These are phyloP conservation scores for Solanum lignicaule DNA, from an alignment of 257 asterid genomes.

Conservation along the genomic window DNA sequence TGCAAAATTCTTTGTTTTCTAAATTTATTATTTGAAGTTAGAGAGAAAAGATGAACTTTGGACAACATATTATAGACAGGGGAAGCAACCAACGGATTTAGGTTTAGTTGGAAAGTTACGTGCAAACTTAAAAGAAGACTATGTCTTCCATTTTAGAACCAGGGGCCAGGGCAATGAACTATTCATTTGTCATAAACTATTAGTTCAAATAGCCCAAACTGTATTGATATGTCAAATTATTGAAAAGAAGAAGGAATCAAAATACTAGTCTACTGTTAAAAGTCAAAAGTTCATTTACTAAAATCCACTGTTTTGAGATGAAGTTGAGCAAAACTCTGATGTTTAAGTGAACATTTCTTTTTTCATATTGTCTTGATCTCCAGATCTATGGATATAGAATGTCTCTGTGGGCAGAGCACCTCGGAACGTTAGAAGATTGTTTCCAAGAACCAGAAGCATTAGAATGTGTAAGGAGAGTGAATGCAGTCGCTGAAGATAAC, in stretches of 20 bases:
- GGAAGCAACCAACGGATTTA: neutral
- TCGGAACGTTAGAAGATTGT: constrained; percentile 41
- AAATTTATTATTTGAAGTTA: neutral
- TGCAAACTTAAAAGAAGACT: neutral
- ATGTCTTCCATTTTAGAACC: neutral
- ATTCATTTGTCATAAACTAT: neutral
- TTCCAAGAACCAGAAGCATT: constrained; percentile 43
- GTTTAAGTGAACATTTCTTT: neutral
- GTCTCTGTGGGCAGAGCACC: constrained; percentile 92
- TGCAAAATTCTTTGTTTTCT: neutral
- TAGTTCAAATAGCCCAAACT: neutral
- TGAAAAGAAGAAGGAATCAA: neutral
- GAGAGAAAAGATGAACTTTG: neutral
- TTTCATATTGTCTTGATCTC: neutral
- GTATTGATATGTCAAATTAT: neutral
- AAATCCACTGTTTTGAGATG: neutral
- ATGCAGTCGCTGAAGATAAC: constrained; percentile 54
- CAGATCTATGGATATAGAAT: constrained; percentile 79
- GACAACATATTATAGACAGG: neutral
- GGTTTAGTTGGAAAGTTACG: neutral
- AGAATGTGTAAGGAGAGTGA: constrained; percentile 63
- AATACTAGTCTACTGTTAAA: neutral
- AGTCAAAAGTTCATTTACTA: neutral
- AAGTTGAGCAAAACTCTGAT: neutral
- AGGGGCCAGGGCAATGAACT: neutral